These are phyloP conservation scores for Cyberlindnera bimundalis DNA, from an alignment of 805 yeast genomes.

Conservation along the genomic window DNA sequence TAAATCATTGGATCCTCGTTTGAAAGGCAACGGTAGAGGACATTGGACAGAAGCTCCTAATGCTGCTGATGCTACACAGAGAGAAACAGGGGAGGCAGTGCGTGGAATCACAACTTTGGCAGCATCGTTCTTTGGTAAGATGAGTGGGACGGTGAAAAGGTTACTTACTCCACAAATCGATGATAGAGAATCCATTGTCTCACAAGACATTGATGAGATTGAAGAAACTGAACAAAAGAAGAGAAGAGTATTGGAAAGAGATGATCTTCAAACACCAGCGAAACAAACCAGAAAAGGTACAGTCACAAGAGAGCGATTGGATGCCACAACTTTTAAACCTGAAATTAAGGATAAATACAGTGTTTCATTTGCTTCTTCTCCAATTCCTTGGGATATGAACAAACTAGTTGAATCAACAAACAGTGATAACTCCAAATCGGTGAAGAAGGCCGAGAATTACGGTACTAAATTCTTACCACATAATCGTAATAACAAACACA, in stretches of 20 bases:
- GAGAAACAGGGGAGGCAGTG: slow-evolving; percentile 14
- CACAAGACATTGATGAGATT: background rate
- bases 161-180: slow-evolving; percentile 1
- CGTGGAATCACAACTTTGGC: slow-evolving; percentile 4
- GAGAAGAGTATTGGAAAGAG: slow-evolving; percentile 1
- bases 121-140: background rate
- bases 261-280: slow-evolving; percentile 9
- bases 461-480: slow-evolving; percentile 34
- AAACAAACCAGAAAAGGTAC: slow-evolving; percentile 12
- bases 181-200: background rate
- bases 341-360: slow-evolving; percentile 14
- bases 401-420: background rate
- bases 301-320: slow-evolving; percentile 13
- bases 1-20: slow-evolving; percentile 1
- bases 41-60: slow-evolving; percentile 16
- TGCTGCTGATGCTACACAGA: slow-evolving; percentile 17
- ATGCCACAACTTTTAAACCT: slow-evolving; percentile 13
- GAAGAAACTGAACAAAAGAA: slow-evolving; percentile 8
- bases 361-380: slow-evolving; percentile 20
- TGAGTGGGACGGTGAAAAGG: slow-evolving; percentile 5
- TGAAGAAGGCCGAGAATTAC: slow-evolving; percentile 26
- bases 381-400: slow-evolving; percentile 24
- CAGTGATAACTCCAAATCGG: background rate
- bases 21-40: background rate
- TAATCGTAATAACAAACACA: background rate